A percentile compares a stretch with the other conserved stretches of the same genome.
Conservation (phyloP, 805 yeast genomes). For the Clavispora santaluciae region DNA sequence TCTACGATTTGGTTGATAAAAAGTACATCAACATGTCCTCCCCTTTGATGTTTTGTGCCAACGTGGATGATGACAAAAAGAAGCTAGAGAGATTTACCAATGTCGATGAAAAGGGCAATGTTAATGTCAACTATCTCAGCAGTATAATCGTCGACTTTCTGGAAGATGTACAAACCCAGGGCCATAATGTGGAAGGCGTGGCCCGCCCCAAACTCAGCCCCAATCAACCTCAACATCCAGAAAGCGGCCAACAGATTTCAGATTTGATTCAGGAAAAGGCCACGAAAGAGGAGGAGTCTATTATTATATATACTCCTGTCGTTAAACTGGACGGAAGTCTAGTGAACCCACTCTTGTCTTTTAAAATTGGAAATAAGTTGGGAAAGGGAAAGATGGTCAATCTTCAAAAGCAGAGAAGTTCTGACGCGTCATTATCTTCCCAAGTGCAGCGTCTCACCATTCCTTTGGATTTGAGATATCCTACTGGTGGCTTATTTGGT, state of each 20-base stretch:
- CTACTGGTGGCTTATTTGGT: slow-evolving; percentile 63
- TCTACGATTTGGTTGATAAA: slow-evolving; percentile 43
- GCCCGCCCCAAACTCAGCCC: background rate
- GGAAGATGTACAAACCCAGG: slow-evolving; percentile 21
- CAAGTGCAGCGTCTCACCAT: slow-evolving; percentile 20
- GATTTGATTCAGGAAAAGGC: slow-evolving; percentile 1
- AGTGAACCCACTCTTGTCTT: slow-evolving; percentile 31
- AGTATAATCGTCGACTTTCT: slow-evolving; percentile 31
- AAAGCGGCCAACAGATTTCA: background rate
- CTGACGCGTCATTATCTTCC: background rate
- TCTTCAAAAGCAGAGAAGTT: slow-evolving; percentile 21
- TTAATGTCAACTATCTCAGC: slow-evolving; percentile 29
- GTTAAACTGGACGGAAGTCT: slow-evolving; percentile 6
- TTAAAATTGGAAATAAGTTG: slow-evolving; percentile 30
- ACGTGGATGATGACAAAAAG: slow-evolving; percentile 10
- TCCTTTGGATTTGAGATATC: slow-evolving; percentile 47
- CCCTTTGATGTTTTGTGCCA: slow-evolving; percentile 11
- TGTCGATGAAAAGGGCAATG: slow-evolving; percentile 14
- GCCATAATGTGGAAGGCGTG: background rate
- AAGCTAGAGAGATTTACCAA: slow-evolving; percentile 11
- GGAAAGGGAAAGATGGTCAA: slow-evolving; percentile 28
- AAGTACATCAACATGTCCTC: slow-evolving; percentile 22
- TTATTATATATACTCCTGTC: slow-evolving; percentile 34
- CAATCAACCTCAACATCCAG: background rate
- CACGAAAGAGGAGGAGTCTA: slow-evolving; percentile 17